Evolutionary conservation across 345 rosid species (phyloP), one percentile per base, ranked within the genome.

Genomic region (Eucalyptus melliodora): DNA sequence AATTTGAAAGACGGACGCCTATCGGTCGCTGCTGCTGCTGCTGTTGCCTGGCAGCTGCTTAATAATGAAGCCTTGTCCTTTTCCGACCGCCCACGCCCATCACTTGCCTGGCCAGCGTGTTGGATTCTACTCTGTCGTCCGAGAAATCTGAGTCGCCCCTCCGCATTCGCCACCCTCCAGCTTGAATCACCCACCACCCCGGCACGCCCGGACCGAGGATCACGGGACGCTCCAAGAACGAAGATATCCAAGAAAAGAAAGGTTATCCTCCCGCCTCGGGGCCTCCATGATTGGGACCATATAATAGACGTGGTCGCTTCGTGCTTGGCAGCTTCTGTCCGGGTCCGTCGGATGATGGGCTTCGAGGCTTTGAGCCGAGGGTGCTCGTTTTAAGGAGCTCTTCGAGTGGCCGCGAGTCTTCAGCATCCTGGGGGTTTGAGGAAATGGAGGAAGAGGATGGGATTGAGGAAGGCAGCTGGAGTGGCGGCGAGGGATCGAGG

Each of bases 401-500:
- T 23, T 37, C 7, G 2, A 77, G 47, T 37, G 83, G 83, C 15
- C 23, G 83, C 7, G 27, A 37, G 47, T 21, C 83, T 37, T 77
- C 45, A 6, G 83, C 27, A 40, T 37, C 59, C 23, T 23, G 7
- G n/a, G 88, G 59, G 45, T n/a, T 86, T 51, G 87, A 37, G 90
- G 62, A 89, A 62, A 95, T 93, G 96, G 97, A 92, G 62, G 97
- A 90, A n/a, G 97, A 91, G 88, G 96, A 97, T 90, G 88, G 94
- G 92, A 97, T 98, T 89, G 97, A 94, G 93, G 99, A 97, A 93
- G 87, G 93, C 88, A 94, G 95, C 40, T 88, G 53, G 31, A 86
- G 92, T n/a, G 90, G 91, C 31, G 95, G 97, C 50, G 95, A 95
- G 40, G 98, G 94, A 90, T 90, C 94, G n/a, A 93, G 96, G 91